A percentile compares a stretch with the other conserved stretches of the same genome.
Evolutionary conservation across 768 basidiomycete genomes (phyloP).

Genomic region (Ramaria rubella): DNA sequence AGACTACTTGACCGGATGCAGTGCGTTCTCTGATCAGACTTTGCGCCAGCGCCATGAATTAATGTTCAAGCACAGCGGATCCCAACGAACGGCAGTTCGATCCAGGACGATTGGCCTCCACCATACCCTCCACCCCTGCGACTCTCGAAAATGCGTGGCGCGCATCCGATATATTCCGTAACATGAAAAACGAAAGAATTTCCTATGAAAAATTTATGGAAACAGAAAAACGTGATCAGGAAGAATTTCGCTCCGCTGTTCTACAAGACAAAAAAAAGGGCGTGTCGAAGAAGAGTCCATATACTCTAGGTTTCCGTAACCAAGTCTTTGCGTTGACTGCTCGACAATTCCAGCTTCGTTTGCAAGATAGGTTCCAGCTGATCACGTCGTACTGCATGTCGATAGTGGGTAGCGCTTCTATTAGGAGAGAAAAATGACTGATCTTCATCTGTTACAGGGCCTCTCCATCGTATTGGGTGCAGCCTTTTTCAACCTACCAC

Average conservation of each 20-base stretch:
- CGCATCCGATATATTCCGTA: slow-evolving; percentile 38
- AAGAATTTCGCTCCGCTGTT: slow-evolving; percentile 72
- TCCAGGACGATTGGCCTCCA: slow-evolving; percentile 45
- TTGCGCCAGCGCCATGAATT: too few species aligned
- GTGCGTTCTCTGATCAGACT: too few species aligned
- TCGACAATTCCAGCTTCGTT: slow-evolving; percentile 64
- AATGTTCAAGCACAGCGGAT: slow-evolving; percentile 39
- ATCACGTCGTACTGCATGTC: slow-evolving; percentile 61
- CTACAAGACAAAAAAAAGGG: slow-evolving; percentile 70
- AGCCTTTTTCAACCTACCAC: slow-evolving; percentile 66
- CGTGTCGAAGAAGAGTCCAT: slow-evolving; percentile 72
- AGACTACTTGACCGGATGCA: slow-evolving; percentile 37
- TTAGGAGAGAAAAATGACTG: neutral
- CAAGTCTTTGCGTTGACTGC: slow-evolving; percentile 67
- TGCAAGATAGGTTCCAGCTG: slow-evolving; percentile 76
- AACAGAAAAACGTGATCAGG: slow-evolving; percentile 57
- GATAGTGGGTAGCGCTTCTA: slow-evolving; percentile 38
- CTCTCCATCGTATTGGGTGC: slow-evolving; percentile 66
- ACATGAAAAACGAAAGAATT: slow-evolving; percentile 41
- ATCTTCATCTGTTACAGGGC: slow-evolving; percentile 26
- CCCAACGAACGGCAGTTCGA: slow-evolving; percentile 80
- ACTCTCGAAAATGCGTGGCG: slow-evolving; percentile 60
- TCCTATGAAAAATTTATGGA: slow-evolving; percentile 48
- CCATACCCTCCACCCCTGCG: slow-evolving; percentile 63
- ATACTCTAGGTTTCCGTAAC: slow-evolving; percentile 69